Evolutionary conservation across 805 yeast genomes (phyloP).

Genomic region (Hanseniaspora guilliermondii): DNA sequence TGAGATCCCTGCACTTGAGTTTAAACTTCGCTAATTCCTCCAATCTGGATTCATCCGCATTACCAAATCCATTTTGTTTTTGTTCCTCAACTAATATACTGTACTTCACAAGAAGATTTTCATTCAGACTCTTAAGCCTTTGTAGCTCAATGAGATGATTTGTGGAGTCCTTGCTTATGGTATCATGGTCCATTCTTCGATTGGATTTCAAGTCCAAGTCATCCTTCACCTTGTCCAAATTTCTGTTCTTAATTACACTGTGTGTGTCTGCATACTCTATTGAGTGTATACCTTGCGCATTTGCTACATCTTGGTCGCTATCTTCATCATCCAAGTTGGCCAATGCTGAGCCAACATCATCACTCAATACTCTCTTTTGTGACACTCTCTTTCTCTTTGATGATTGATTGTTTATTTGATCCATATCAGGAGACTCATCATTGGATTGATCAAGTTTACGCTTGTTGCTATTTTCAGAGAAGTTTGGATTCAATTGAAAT

Average conservation of each 20-base stretch:
- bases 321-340: conserved; percentile 5
- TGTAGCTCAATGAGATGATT: background rate
- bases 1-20: background rate
- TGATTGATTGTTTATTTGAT: background rate
- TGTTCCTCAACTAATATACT: conserved; percentile 18
- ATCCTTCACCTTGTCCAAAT: conserved; percentile 1
- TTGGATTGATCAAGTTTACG: background rate
- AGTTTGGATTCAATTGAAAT: conserved; percentile 2
- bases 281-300: background rate
- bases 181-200: background rate
- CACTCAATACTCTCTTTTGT: background rate
- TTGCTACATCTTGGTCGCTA: background rate
- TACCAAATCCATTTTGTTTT: conserved; percentile 23
- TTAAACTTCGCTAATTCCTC: conserved; percentile 17
- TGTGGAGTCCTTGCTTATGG: background rate
- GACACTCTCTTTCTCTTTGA: background rate
- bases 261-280: background rate
- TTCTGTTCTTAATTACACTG: conserved; percentile 7
- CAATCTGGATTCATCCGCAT: conserved; percentile 22
- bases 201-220: background rate
- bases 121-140: conserved; percentile 20
- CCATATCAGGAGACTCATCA: background rate
- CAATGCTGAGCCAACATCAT: background rate
- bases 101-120: conserved; percentile 22
- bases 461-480: background rate